Percentiles rank a stretch among this genome's conserved stretches.
Conservation (phyloP, 2,329 filamentous ascomycete genomes). For the Akanthomyces dipterigenus region DNA sequence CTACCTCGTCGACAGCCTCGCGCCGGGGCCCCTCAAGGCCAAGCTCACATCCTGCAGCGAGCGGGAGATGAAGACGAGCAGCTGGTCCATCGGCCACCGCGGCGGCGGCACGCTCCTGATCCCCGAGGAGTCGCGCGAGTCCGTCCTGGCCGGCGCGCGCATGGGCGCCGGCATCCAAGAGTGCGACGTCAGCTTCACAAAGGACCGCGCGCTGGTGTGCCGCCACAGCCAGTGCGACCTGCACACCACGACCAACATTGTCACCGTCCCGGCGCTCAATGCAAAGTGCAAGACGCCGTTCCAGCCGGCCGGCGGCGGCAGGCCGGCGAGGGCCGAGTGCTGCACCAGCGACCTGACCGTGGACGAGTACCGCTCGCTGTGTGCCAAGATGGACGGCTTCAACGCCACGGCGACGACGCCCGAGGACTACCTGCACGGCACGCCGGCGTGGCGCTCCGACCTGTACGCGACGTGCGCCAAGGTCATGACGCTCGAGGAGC, state of each 20-base stretch:
- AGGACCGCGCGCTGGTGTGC: constrained; percentile 59
- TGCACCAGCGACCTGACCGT: constrained; percentile 67
- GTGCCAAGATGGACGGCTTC: constrained; percentile 63
- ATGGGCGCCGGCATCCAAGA: constrained; percentile 63
- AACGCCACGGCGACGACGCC: constrained; percentile 52
- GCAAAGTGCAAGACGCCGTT: constrained; percentile 59
- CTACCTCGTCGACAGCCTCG: constrained; percentile 58
- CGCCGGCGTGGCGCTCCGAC: constrained; percentile 56
- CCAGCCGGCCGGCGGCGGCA: constrained; percentile 43
- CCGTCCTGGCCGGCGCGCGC: constrained; percentile 53
- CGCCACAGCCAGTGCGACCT: constrained; percentile 62
- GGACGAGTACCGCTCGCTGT: constrained; percentile 60
- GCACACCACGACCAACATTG: constrained; percentile 63
- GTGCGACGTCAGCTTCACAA: constrained; percentile 62
- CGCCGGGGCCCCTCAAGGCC: constrained; percentile 50
- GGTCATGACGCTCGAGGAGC: constrained; percentile 54
- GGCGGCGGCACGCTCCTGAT: constrained; percentile 56
- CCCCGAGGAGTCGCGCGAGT: constrained; percentile 57
- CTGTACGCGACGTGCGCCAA: constrained; percentile 59
- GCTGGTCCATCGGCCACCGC: constrained; percentile 56
- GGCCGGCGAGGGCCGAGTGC: constrained; percentile 54
- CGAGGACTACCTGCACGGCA: constrained; percentile 51
- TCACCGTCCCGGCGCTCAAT: constrained; percentile 53
- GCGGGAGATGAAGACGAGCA: constrained; percentile 41
- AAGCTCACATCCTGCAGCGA: constrained; percentile 54